Evolutionary conservation across 2,329 filamentous ascomycete species (phyloP), one percentile per base, ranked within the genome.

Genomic region (Hymenoscyphus infarciens): DNA sequence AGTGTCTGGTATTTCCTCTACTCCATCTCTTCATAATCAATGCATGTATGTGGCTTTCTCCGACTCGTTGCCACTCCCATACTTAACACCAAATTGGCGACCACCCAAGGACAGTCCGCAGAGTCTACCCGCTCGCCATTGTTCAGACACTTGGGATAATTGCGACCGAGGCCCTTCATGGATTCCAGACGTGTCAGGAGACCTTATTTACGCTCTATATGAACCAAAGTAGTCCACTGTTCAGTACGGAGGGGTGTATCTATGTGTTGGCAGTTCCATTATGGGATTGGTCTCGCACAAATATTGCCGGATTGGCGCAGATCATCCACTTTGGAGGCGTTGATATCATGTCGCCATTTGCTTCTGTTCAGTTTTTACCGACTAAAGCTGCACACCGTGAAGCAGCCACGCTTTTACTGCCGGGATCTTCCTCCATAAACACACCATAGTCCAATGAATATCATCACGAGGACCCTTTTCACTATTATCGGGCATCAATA

Each of bases 391-490:
- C 64, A 66, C 64, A 53, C 13, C 33, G 25, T 54, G 58, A 66
- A 66, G 62, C 61, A 60, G 39, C 45, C 62, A 57, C 61, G 64
- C 68, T 67, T 58, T 57, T 60, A 31, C 35, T 63, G 49, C 68
- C 63, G 33, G 64, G 65, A 66, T 70, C 38, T 11, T 8, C 5
- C 19, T 27, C 27, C 42, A 60, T 59, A 45, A 56, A 59, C 27
- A 57, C 56, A 33, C 4, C 27, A 59, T 58, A 19, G 57, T 38
- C 70, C 69, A 71, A 70, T 69, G 64, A 64, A 61, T 61, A 49
- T 55, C 39, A 39, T 66, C 61, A 61, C 59, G 64, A 52, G 59
- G 45, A 25, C 58, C 22, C 8, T 27, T 56, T 56, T n/a, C 55
- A 22, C 16, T 49, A 42, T n/a, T 56, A 16, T 63, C 39, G 55